Evolutionary conservation across 306 rosid genomes (phyloP).

Genomic region (Acacia crassicarpa): DNA sequence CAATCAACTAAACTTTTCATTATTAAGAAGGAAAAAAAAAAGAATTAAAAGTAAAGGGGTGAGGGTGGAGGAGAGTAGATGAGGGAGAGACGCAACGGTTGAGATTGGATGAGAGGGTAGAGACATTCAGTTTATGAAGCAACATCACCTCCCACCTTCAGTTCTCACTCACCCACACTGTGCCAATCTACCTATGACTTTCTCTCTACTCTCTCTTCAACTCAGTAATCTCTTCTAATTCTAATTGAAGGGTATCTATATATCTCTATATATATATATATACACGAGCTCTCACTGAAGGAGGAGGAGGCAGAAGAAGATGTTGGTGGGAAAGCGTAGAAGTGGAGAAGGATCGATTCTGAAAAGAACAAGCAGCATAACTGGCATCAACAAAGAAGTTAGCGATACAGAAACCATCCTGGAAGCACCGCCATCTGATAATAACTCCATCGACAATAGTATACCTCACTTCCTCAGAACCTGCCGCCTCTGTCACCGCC

Average conservation of each 20-base stretch:
- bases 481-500: constrained; percentile 66
- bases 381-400: constrained; percentile 47
- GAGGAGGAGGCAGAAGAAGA: constrained; percentile 9
- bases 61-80: constrained; percentile 21
- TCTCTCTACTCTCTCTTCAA: neutral
- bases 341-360: constrained; percentile 42
- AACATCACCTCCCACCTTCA: constrained; percentile 31
- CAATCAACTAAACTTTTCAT: too few relatives aligned
- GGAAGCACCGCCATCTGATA: neutral
- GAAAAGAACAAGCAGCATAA: constrained; percentile 72
- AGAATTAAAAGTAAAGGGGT: too few relatives aligned
- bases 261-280: neutral
- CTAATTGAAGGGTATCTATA: neutral
- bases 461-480: constrained; percentile 65
- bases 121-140: constrained; percentile 47
- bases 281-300: neutral
- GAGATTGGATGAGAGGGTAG: constrained; percentile 43
- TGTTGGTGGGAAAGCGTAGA: constrained; percentile 72
- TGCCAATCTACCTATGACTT: too few relatives aligned
- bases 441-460: constrained; percentile 23
- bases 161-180: constrained; percentile 25
- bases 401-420: constrained; percentile 8
- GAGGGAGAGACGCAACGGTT: constrained; percentile 58
- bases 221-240: constrained; percentile 2
- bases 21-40: too few relatives aligned